Evolutionary conservation across 2,329 filamentous ascomycete species (phyloP), one percentile per base, ranked within the genome.

Genomic region (Calonectria fujianensis): DNA sequence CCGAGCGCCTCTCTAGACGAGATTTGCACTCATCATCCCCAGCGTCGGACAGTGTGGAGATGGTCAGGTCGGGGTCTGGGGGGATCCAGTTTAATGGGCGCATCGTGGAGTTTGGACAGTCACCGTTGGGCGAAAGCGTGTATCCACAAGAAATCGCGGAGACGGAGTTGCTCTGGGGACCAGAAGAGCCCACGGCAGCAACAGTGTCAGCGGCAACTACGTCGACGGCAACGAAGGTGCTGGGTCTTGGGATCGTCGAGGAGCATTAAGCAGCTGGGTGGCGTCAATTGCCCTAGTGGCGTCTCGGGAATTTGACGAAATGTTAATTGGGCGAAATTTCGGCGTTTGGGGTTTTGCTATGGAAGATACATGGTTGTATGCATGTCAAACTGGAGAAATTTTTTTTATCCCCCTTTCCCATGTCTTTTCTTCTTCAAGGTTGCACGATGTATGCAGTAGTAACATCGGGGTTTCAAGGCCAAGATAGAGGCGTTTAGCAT

Each of bases 61-160:
- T 81, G 80, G 72, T 75, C 29, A 77, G 78, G 65, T 81, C 77
- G 6, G 78, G 80, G 52, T 80, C 80, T 16, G 78, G 77, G 24
- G 78, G 77, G 14, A 76, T 80, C 24, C 74, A 77, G n/a, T 77
- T 81, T 63, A 75, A 80, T 32, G 80, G 78, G 3, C 68, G 48
- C n/a, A 76, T 78, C 50, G 72, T 79, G 16, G 74, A 79, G 65
- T 78, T 80, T 75, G 80, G 78, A 29, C 75, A 74, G 65, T 71
- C 72, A 6, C 70, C 72, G 10, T 66, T 74, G n/a, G 20, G 50
- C 39, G 50, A 52, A 32, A 41, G 50, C 32, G 67, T 67, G 16
- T 79, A 79, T 69, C 77, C 78, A 11, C 69, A 70, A 18, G 68
- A 77, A 66, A 77, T 75, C 13, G 67, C 63, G 27, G 76, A 79